Percentiles rank a stretch among this genome's conserved stretches.
These are phyloP conservation scores for Xylaria sp. DNA, from an alignment of 2,329 filamentous ascomycete genomes.

Conservation along the genomic window DNA sequence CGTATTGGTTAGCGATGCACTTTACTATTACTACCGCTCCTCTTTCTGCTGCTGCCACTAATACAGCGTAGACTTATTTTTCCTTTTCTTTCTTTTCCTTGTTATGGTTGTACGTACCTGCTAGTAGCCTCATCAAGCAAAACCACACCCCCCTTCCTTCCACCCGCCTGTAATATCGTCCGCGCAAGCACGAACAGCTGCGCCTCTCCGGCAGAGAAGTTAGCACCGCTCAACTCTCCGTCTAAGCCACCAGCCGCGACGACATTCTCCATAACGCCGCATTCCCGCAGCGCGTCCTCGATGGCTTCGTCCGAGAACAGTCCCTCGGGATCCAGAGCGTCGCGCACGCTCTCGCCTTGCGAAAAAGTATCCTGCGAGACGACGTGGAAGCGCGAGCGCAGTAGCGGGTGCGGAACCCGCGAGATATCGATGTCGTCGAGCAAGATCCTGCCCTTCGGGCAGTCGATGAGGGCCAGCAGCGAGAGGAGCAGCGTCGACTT, in stretches of 20 bases:
- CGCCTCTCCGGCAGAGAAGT: conserved; percentile 54
- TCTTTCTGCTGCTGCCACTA: background rate
- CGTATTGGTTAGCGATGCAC: background rate
- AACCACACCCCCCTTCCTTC: conserved; percentile 71
- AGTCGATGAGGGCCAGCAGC: conserved; percentile 53
- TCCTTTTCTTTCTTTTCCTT: no score
- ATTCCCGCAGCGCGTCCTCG: conserved; percentile 54
- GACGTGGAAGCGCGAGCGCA: conserved; percentile 72
- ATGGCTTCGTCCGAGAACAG: conserved; percentile 52
- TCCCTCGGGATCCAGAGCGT: conserved; percentile 56
- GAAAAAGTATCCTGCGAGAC: conserved; percentile 69
- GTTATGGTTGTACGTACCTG: no score
- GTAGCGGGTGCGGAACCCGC: conserved; percentile 66
- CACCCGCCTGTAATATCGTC: conserved; percentile 72
- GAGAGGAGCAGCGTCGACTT: conserved; percentile 36
- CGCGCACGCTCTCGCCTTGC: conserved; percentile 54
- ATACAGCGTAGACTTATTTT: no score
- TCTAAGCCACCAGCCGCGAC: conserved; percentile 49
- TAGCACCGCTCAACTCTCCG: conserved; percentile 43
- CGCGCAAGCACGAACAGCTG: conserved; percentile 57
- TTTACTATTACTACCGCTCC: background rate
- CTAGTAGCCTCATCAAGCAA: conserved; percentile 60
- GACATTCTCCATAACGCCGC: conserved; percentile 54
- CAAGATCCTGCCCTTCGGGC: conserved; percentile 65
- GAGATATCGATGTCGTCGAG: conserved; percentile 71